Evolutionary conservation across 2,329 filamentous ascomycete species (phyloP).

Genomic region (Beauveria asiatica): DNA sequence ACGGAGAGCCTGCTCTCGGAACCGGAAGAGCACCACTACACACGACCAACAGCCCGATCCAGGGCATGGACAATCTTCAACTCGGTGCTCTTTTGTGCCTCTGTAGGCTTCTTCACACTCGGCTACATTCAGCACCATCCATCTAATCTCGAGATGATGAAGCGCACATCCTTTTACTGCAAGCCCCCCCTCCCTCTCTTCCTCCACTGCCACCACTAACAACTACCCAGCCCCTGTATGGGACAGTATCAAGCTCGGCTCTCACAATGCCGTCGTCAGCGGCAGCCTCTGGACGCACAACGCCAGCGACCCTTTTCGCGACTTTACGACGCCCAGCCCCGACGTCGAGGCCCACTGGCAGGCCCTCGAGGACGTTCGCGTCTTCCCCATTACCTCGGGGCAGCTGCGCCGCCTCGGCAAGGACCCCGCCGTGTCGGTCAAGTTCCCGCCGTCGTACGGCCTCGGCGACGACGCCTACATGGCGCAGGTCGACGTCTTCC

Average conservation of each 20-base stretch:
- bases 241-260: slow-evolving; percentile 2
- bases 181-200: neutral
- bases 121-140: neutral
- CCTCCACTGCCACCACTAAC: neutral
- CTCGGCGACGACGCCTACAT: slow-evolving; percentile 25
- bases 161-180: slow-evolving; percentile 6
- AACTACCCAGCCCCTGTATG: neutral
- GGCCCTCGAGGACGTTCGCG: slow-evolving; percentile 1
- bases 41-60: neutral
- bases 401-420: slow-evolving; percentile 22
- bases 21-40: neutral
- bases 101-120: neutral
- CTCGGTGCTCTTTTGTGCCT: neutral
- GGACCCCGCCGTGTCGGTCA: slow-evolving; percentile 19
- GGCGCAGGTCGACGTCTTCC: slow-evolving; percentile 23
- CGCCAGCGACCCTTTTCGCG: neutral
- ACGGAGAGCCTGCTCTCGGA: neutral
- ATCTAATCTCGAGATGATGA: neutral
- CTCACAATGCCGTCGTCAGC: neutral
- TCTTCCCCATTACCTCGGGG: slow-evolving; percentile 16
- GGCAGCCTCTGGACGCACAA: neutral
- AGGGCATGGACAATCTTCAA: neutral
- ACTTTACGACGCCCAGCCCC: neutral
- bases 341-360: neutral
- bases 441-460: slow-evolving; percentile 21